Base-by-base conservation (phyloP, 768 basidiomycete genomes). In the Leccinum olivaceopallidum region DNA sequence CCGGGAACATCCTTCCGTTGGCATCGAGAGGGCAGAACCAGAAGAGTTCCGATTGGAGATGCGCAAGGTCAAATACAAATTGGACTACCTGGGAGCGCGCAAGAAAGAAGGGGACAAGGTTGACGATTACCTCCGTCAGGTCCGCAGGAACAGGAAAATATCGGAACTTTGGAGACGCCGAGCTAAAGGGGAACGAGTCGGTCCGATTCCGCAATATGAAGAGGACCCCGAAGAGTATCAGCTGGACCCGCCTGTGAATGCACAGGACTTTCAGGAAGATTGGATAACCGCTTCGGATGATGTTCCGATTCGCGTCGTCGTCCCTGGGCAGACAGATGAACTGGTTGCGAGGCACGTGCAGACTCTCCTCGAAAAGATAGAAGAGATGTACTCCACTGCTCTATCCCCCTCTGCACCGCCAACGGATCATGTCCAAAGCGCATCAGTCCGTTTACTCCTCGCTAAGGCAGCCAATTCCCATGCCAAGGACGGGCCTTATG, bases 1-100 rank as follows among this genome's bases (percentile, higher is more conserved):
- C 2, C 60, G 60, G 24, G 71, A 76, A 20, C 71, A 75, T 26
- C 34, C 73, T 5, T 67, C 71, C 0, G 57, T 82, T 5, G 69
- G 70, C 16, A 70, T 86, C 16, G 63, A 63, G 22, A 66, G 63
- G 12, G 79, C 80, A 2, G 74, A 73, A 18, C 69, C 71, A 5
- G 75, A 71, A 2, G 80, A 85, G 20, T 74, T 86, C 34, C 70
- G 67, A 16, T 44, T 78, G 60, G 87, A 87, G 62, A 81, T 84
- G 78, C 77, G 85, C 56, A 80, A 81, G 58, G 81, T 87, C 61
- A 80, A 78, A 65, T 84, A 78, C 70, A 77, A 81, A 63, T 77
- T 88, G n/a, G 77, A 85, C 66, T 78, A 75, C 56, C 63, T 72
- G 48, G 75, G 69, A 26, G 77, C 79, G 1, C 72, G 76, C 20